Evolutionary conservation across 1,139 yeast genomes (phyloP), one percentile per base, ranked within the genome.

Genomic region (Yamadazyma atlantica): DNA sequence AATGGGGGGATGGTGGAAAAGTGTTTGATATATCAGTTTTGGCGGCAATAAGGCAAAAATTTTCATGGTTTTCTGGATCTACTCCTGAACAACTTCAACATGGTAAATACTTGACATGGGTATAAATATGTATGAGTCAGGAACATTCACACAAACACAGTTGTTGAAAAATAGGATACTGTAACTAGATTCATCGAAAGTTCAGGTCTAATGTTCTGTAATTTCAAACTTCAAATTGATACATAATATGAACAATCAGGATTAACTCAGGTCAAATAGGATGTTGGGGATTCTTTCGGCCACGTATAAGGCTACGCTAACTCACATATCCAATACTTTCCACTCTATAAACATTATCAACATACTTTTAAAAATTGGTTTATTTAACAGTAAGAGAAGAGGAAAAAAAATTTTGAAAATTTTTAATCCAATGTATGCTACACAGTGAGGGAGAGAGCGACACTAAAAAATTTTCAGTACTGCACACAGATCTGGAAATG

Each of bases 361-460:
- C 46, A 43, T 43, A 43, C 46, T 38, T 41, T 42, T 40, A 26
- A 19, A 39, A 32, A 34, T 41, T 37, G 12, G 9, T 16, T 5
- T 29, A 5, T n/a, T 17, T 11, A 15, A 18, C 16, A 15, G 26
- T 23, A 23, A 11, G 26, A 23, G 26, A 23, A 23, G 26, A 8
- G 26, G n/a, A n/a, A 23, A 23, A 23, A 23, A 23, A 23, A 8
- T 23, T 23, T 10, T 23, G 26, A 23, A 23, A 23, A 23, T 23
- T 23, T 23, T 23, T 23, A 23, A 23, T 4, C 26, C 26, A 23
- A 23, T 23, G 26, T 23, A 19, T 19, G 22, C 8, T 6, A 23
- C 26, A 7, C 22, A 6, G 21, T 16, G 32, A 29, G 32, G 8
- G 26, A 4, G 26, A 23, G 26, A 11, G 12, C 12, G 9, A 11